Conservation (phyloP, 495 filamentous ascomycete species). For the Tuber indicum region DNA sequence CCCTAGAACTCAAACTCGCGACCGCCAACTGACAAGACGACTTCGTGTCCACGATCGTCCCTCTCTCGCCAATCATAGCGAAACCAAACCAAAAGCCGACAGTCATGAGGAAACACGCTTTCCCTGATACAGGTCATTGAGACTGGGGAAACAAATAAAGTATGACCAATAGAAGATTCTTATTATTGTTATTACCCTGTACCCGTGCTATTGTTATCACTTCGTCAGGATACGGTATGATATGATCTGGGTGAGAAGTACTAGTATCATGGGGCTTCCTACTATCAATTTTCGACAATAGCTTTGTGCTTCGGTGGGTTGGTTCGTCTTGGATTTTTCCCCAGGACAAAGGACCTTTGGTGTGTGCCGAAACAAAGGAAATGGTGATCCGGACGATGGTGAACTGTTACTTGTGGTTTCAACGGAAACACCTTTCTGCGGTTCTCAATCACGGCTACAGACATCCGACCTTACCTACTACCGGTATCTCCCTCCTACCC, state of each 20-base stretch:
- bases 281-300: background rate
- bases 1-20: conserved; percentile 8
- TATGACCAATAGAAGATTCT: conserved; percentile 10
- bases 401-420: conserved; percentile 18
- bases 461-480: conserved; percentile 27
- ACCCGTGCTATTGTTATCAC: background rate
- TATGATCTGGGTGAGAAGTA: background rate
- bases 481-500: conserved; percentile 11
- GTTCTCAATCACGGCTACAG: conserved; percentile 25
- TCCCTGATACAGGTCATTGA: conserved; percentile 10
- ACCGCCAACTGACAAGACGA: conserved; percentile 14
- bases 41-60: conserved; percentile 24
- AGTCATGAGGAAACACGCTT: conserved; percentile 5
- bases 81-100: conserved; percentile 18
- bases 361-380: conserved; percentile 19
- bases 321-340: background rate
- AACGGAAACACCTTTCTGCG: conserved; percentile 10
- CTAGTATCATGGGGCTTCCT: conserved; percentile 1
- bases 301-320: background rate
- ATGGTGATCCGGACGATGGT: conserved; percentile 25
- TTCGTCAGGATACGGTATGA: background rate
- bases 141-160: conserved; percentile 15
- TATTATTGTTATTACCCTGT: conserved; percentile 12
- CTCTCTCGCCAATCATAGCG: conserved; percentile 19
- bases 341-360: background rate